Base-by-base conservation (phyloP, 2,329 filamentous ascomycete species). In the Myriosclerotinia scirpicola region DNA sequence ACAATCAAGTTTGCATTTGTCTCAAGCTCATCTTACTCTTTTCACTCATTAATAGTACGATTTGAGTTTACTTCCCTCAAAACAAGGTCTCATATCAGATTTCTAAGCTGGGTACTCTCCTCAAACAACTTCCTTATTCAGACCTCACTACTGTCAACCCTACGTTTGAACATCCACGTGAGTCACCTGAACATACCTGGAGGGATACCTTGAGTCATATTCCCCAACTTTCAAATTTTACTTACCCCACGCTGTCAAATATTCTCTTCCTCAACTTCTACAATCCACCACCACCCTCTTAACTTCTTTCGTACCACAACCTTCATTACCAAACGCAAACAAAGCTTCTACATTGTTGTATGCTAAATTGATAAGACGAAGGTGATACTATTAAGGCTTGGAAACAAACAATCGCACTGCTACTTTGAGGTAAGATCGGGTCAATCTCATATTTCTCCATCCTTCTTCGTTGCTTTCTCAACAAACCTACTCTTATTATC, bases 391-490 rank as follows among this genome's bases (percentile, higher is more conserved):
- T 50, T 40, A 12, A 7, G 14, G 44, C n/a, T 61, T 26, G 20
- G 50, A 7, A 40, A 50, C 34, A 50, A 44, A 38, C n/a, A 38
- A 48, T 40, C 44, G 44, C 34, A 14, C 58, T 50, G 14, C 14
- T 50, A 30, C n/a, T 26, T 50, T 61, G 44, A 61, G 58, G 58
- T 61, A 36, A 61, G 58, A 50, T 61, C 58, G 46, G n/a, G 2
- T 22, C 30, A 22, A 7, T 50, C 14, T 38, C n/a, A 50, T 36
- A 5, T 8, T 46, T 17, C 30, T 17, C 14, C 20, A n/a, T n/a
- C 44, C 20, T 26, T 60, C 30, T 12, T 4, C 44, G 50, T 26
- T 48, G 5, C 12, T 36, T 38, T 8, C 20, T 26, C 44, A 50
- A 50, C 8, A 60, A 50, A 15, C 12, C 20, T 9, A 20, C 5